phyloP scores from a whole-genome alignment of 768 basidiomycete genomes.

The Zangia roseola region DNA sequence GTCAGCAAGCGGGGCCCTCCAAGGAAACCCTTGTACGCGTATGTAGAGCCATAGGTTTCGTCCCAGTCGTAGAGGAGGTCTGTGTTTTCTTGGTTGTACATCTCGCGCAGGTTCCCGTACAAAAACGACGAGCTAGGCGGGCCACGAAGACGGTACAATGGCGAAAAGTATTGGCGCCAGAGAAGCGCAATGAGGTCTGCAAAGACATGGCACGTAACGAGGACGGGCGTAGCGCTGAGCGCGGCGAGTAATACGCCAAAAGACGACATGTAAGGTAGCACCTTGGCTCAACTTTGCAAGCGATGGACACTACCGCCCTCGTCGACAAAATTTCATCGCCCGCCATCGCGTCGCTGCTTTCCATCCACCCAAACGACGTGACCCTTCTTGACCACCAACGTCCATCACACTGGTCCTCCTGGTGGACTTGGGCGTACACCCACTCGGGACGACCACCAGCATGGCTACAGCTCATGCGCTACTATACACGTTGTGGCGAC shows the following conservation, averaged over 20 bases:
- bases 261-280: too few species aligned
- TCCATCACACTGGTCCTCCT: slow-evolving; percentile 28
- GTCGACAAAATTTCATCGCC: slow-evolving; percentile 21
- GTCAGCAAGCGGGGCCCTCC: slow-evolving; percentile 55
- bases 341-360: slow-evolving; percentile 35
- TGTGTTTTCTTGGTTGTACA: slow-evolving; percentile 60
- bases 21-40: slow-evolving; percentile 53
- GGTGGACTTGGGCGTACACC: slow-evolving; percentile 39
- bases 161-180: slow-evolving; percentile 45
- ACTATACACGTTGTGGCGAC: slow-evolving; percentile 16
- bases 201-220: slow-evolving; percentile 26
- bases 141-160: slow-evolving; percentile 45
- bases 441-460: slow-evolving; percentile 17
- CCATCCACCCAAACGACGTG: slow-evolving; percentile 49
- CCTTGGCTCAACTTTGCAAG: background rate
- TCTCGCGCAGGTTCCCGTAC: slow-evolving; percentile 50
- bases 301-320: slow-evolving; percentile 13
- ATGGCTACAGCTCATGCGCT: slow-evolving; percentile 25
- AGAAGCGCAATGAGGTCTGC: slow-evolving; percentile 42
- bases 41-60: slow-evolving; percentile 45
- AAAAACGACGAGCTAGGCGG: slow-evolving; percentile 48
- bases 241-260: background rate
- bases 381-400: slow-evolving; percentile 17
- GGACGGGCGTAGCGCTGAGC: slow-evolving; percentile 13
- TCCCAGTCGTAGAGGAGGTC: slow-evolving; percentile 48